A percentile compares a stretch with the other conserved stretches of the same genome.
Evolutionary conservation across 2,329 filamentous ascomycete species (phyloP).

Genomic region (Pyrenophora graminea): DNA sequence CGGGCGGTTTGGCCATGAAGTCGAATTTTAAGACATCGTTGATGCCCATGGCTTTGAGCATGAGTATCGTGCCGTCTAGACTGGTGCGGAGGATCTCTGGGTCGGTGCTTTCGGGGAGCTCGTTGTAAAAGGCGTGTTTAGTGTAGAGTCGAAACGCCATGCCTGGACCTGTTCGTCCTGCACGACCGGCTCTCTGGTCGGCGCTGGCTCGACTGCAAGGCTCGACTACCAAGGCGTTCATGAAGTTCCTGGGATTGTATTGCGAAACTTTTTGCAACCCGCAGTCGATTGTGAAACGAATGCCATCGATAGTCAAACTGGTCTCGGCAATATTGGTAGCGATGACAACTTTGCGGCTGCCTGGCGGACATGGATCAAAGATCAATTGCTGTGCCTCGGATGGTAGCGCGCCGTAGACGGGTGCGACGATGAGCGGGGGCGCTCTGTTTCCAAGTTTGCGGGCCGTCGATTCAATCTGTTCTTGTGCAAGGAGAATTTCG

Average conservation of each 20-base stretch:
- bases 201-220: slow-evolving; percentile 90
- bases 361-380: slow-evolving; percentile 87
- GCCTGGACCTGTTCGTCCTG: slow-evolving; percentile 87
- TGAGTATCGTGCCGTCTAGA: slow-evolving; percentile 79
- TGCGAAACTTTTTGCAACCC: slow-evolving; percentile 86
- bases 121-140: slow-evolving; percentile 91
- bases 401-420: slow-evolving; percentile 92
- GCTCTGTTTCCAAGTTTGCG: slow-evolving; percentile 83
- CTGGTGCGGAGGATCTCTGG: slow-evolving; percentile 94
- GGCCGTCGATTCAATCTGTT: slow-evolving; percentile 81
- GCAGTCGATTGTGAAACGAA: slow-evolving; percentile 93
- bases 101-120: slow-evolving; percentile 85
- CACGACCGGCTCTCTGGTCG: slow-evolving; percentile 89
- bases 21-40: slow-evolving; percentile 92
- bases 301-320: slow-evolving; percentile 91
- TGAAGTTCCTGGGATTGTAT: slow-evolving; percentile 87
- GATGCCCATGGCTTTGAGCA: slow-evolving; percentile 88
- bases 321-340: slow-evolving; percentile 98
- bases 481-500: slow-evolving; percentile 88
- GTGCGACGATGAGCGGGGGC: slow-evolving; percentile 85
- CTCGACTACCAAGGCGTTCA: slow-evolving; percentile 88
- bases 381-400: slow-evolving; percentile 91
- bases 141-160: slow-evolving; percentile 95
- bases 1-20: slow-evolving; percentile 91
- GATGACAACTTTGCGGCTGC: slow-evolving; percentile 85